Evolutionary conservation across 2,329 filamentous ascomycete genomes (phyloP), one percentile per base, ranked within the genome.

Genomic region (Curvularia lunata): DNA sequence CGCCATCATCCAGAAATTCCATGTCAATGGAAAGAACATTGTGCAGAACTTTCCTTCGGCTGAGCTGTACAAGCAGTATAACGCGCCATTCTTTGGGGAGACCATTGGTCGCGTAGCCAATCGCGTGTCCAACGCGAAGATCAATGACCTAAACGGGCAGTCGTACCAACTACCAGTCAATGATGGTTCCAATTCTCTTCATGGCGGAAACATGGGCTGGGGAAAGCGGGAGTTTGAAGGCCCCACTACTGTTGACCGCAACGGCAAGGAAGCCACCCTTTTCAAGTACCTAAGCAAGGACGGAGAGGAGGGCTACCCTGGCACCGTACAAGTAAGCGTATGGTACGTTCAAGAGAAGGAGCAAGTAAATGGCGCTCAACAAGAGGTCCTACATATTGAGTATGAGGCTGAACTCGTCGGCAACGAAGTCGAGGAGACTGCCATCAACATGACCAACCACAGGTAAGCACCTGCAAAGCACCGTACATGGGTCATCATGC

Each of bases 391-490:
- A 56, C 88, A 88, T 55, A 91, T 96, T 48, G 95, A 98, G 77
- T 98, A 96, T 75, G 91, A 97, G 81, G 92, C 90, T 19, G 87
- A 91, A 76, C 83, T 98, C 46, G 83, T 92, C 3, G 88, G 75
- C 13, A 88, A 86, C 58, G 83, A 90, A 48, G 89, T 88, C 12
- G 88, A 93, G n/a, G 94, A 97, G 83, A 98, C 94, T 0, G 88
- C 88, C 41, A 86, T 98, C 75, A 96, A 93, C 79, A 85, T 98
- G 79, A 98, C 95, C 48, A 99, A 98, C 80, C 94, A 99, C 81
- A 96, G 91, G 90, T 92, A 78, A 66, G 27, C 19, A n/a, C 16
- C 13, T 8, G 18, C 8, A n/a, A 27, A 37, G 30, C 2, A 32
- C 21, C 32, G 49, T 12, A 25, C 23, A 41, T 27, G 6, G 18